A percentile compares a stretch with the other conserved stretches of the same genome.
phyloP scores from a whole-genome alignment of 148 eudicot species.

The Nepenthes mirabilis region DNA sequence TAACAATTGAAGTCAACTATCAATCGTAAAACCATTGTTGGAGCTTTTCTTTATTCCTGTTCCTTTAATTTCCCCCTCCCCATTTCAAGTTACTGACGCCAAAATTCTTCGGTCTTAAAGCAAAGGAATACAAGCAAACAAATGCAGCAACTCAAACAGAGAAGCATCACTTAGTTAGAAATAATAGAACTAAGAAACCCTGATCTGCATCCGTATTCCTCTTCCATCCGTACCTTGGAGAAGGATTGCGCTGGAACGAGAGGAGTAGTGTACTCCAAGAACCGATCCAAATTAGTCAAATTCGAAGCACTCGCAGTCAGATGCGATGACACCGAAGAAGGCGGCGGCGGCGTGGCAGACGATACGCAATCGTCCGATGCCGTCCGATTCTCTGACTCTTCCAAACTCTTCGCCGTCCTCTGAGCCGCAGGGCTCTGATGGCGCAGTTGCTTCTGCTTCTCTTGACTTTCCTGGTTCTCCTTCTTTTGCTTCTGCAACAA shows the following conservation, averaged over 20 bases:
- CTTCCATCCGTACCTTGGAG: constrained; percentile 35
- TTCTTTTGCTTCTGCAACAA: constrained; percentile 9
- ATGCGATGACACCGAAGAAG: constrained; percentile 13
- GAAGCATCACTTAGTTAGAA: neutral
- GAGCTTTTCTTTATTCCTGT: no score
- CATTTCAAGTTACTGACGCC: no score
- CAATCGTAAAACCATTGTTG: no score
- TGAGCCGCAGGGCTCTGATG: constrained; percentile 7
- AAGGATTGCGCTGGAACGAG: constrained; percentile 51
- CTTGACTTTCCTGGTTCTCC: constrained; percentile 12
- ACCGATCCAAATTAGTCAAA: constrained; percentile 68
- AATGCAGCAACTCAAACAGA: neutral
- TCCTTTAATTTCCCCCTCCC: no score
- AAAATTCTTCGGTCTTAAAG: neutral
- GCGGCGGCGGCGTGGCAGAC: constrained; percentile 9
- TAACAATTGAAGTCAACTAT: no score
- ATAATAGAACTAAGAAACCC: constrained; percentile 3
- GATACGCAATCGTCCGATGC: constrained; percentile 31
- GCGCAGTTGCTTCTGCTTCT: constrained; percentile 10
- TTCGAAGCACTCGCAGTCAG: constrained; percentile 8
- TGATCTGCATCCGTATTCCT: neutral
- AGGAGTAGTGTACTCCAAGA: constrained; percentile 75
- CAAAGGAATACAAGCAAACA: neutral
- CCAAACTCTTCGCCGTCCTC: constrained; percentile 4
- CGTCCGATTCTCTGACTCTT: constrained; percentile 17